Evolutionary conservation across 768 basidiomycete genomes (phyloP), one percentile per base, ranked within the genome.

Genomic region (Boletus patriciae): DNA sequence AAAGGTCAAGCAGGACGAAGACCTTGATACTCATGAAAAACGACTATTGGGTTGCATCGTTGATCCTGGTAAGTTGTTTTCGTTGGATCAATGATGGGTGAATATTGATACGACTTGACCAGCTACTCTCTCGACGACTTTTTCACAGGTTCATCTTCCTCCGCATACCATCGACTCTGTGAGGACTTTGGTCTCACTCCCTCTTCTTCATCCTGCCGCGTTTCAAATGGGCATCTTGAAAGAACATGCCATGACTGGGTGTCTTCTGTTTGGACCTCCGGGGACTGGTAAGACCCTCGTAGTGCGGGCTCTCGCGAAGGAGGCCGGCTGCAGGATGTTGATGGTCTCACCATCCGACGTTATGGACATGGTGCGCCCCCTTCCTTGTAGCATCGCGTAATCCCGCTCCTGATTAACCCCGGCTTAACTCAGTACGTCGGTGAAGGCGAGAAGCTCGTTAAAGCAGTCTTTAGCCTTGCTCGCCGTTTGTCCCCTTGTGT

Each of bases 321-420:
- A 97, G 71, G 92, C 92, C 46, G 95, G 94, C 5, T 94, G 93
- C 62, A 81, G 92, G 48, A 98, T 98, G 94, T 74, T 98, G 66
- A 83, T 86, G 12, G 80, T 98, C 46, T 88, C 90, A 43, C 92
- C 94, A 7, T 92, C 93, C 11, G 94, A 98, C 67, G 90, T 98
- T 45, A 93, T 95, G 86, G 94, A 97, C 69, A 95, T 95, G 92
- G 92, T 92, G 59, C 45, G 80, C 69, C 47, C 21, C 49, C 10
- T 31, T 34, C 2, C 11, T 29, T 31, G n/a, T 50, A 19, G 9
- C 8, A 56, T 25, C 31, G 7, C 27, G 45, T 12, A 40, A 7
- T 15, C 13, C 13, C 27, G 12, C 48, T 37, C 37, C 48, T 63
- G 31, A 60, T 38, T 18, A 34, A n/a, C 49, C 48, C 49, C 52